A percentile compares a stretch with the other conserved stretches of the same genome.
Conservation (phyloP, 2,329 filamentous ascomycete species). For the Fusarium sp. region DNA sequence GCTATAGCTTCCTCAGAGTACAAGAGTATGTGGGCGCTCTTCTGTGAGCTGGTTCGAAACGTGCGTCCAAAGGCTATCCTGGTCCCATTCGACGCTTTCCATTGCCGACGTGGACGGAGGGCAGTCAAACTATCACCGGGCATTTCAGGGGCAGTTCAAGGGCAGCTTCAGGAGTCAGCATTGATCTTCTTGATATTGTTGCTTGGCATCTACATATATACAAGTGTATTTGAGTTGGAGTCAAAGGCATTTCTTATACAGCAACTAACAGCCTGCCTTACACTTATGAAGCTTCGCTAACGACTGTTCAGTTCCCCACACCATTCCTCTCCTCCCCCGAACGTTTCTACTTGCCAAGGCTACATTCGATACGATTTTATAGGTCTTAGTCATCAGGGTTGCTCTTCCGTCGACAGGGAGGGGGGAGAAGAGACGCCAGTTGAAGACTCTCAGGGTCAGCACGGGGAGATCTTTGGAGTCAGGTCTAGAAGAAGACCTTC, state of each 20-base stretch:
- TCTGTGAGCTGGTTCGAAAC: background rate
- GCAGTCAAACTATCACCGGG: background rate
- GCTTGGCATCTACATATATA: background rate
- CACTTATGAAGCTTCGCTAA: background rate
- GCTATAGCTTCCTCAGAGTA: background rate
- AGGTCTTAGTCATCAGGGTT: background rate
- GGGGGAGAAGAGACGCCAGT: background rate
- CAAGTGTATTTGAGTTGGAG: background rate
- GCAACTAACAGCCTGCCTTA: background rate
- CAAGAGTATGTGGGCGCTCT: background rate
- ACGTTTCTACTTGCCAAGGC: background rate
- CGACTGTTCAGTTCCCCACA: background rate
- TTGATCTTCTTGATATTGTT: background rate
- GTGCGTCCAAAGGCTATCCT: background rate
- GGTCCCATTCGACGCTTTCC: background rate
- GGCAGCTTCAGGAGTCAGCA: background rate
- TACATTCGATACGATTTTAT: background rate
- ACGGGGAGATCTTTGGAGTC: background rate
- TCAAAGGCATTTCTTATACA: background rate
- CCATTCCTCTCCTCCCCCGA: background rate
- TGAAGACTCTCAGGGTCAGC: background rate
- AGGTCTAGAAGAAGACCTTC: background rate
- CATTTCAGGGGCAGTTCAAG: background rate
- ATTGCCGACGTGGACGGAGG: background rate
- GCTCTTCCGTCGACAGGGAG: background rate